phyloP scores from a whole-genome alignment of 192 early-diverging fungal genomes.

The Spizellomyces punctatus region DNA sequence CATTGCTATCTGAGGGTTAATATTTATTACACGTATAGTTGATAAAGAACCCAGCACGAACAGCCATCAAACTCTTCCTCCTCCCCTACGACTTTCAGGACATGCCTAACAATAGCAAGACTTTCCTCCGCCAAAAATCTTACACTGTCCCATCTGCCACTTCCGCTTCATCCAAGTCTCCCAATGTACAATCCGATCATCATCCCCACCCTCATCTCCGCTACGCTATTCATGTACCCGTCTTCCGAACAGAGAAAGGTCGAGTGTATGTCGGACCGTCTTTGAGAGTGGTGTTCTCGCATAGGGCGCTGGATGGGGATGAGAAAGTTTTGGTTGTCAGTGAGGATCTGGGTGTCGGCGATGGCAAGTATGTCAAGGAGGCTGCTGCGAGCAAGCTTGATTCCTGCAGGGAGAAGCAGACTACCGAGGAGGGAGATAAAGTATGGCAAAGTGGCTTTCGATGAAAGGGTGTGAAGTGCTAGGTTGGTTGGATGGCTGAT shows the following conservation, averaged over 20 bases:
- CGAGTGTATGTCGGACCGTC: conserved; percentile 65
- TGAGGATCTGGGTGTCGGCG: conserved; percentile 50
- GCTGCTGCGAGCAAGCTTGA: background rate
- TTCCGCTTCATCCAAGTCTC: background rate
- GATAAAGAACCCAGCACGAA: conserved; percentile 78
- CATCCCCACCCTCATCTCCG: conserved; percentile 41
- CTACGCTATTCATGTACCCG: conserved; percentile 80
- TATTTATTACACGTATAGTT: conserved; percentile 36
- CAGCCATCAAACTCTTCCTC: conserved; percentile 78
- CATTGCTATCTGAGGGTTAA: background rate
- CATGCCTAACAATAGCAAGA: conserved; percentile 73
- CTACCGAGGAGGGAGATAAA: too few species aligned
- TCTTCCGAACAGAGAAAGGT: conserved; percentile 57
- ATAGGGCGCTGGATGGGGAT: conserved; percentile 61
- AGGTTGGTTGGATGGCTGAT: too few species aligned
- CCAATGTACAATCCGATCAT: background rate
- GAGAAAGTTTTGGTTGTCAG: conserved; percentile 65
- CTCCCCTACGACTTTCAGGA: conserved; percentile 78
- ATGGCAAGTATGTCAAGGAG: background rate
- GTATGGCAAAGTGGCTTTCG: too few species aligned
- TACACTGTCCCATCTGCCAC: conserved; percentile 44
- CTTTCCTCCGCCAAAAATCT: conserved; percentile 79
- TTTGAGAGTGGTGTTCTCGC: conserved; percentile 77
- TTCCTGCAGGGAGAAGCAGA: too few species aligned
- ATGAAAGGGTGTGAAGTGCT: too few species aligned